A percentile compares a stretch with the other conserved stretches of the same genome.
Evolutionary conservation across 768 basidiomycete genomes (phyloP).

Genomic region (Lentinus brumalis): DNA sequence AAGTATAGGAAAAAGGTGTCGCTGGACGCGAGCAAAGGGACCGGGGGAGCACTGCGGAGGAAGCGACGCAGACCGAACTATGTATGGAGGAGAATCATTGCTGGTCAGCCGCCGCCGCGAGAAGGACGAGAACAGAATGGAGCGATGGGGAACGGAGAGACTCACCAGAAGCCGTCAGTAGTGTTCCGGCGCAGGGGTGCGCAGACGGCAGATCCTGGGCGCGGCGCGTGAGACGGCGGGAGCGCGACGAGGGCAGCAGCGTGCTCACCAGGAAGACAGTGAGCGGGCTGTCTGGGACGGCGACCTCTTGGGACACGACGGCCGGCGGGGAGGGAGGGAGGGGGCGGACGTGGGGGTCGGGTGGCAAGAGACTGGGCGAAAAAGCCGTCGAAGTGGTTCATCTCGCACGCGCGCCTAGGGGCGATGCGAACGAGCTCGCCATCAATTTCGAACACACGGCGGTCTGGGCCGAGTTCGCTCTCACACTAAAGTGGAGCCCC

Average conservation of each 20-base stretch:
- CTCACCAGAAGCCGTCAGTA: constrained; percentile 5
- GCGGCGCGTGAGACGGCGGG: not conserved
- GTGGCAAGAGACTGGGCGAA: constrained; percentile 6
- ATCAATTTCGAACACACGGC: not conserved
- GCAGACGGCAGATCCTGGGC: constrained; percentile 18
- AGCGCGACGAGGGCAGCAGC: not conserved
- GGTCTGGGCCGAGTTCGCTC: too few species aligned
- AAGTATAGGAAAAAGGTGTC: constrained; percentile 18
- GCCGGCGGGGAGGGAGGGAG: constrained; percentile 2
- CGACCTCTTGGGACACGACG: constrained; percentile 14
- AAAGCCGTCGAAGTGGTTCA: constrained; percentile 10
- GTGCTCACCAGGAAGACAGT: constrained; percentile 11
- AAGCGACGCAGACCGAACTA: constrained; percentile 2
- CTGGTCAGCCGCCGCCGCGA: constrained; percentile 7
- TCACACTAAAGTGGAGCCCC: not conserved
- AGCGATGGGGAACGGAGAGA: not conserved
- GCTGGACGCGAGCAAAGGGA: constrained; percentile 16
- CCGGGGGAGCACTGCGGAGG: constrained; percentile 7
- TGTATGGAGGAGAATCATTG: not conserved
- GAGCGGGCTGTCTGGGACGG: constrained; percentile 15
- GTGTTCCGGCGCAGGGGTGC: constrained; percentile 5
- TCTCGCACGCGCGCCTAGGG: constrained; percentile 11
- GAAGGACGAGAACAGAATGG: not conserved
- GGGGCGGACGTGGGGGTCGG: constrained; percentile 4
- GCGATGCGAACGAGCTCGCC: not conserved